Percentiles rank a stretch among this genome's conserved stretches.
Evolutionary conservation across 2,329 filamentous ascomycete species (phyloP).

Genomic region (Neofusicoccum sp.): DNA sequence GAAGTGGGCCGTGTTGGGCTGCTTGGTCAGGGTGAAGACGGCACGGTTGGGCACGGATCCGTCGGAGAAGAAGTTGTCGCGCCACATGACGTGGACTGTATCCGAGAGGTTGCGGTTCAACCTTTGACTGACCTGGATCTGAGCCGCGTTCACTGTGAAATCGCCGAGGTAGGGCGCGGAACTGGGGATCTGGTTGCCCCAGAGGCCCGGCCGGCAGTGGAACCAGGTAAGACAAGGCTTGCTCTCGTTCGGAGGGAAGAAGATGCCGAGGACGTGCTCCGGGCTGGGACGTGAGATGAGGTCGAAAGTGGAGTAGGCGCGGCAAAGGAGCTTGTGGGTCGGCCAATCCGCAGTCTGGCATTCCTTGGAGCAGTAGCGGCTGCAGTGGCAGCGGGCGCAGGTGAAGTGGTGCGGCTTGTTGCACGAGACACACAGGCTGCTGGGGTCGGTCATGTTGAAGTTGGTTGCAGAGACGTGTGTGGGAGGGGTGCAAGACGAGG

Average conservation of each 20-base stretch:
- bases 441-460: background rate
- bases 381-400: constrained; percentile 16
- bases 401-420: background rate
- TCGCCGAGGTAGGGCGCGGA: background rate
- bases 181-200: background rate
- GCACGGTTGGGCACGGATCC: constrained; percentile 20
- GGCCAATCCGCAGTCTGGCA: constrained; percentile 18
- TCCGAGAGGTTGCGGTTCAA: constrained; percentile 16
- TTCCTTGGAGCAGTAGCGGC: constrained; percentile 17
- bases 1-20: background rate
- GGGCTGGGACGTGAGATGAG: background rate
- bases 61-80: constrained; percentile 19
- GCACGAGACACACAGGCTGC: background rate
- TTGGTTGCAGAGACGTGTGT: too few relatives aligned
- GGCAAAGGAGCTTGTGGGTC: constrained; percentile 18
- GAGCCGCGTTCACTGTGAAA: background rate
- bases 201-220: background rate
- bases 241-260: constrained; percentile 14
- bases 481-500: too few relatives aligned
- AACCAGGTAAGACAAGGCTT: constrained; percentile 18
- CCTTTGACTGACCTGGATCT: background rate
- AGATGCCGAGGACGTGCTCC: constrained; percentile 5
- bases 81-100: constrained; percentile 10
- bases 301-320: constrained; percentile 13
- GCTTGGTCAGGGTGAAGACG: background rate